Percentiles rank a stretch among this genome's conserved stretches.
Evolutionary conservation across 495 filamentous ascomycete species (phyloP).

Genomic region (Neurospora intermedia): DNA sequence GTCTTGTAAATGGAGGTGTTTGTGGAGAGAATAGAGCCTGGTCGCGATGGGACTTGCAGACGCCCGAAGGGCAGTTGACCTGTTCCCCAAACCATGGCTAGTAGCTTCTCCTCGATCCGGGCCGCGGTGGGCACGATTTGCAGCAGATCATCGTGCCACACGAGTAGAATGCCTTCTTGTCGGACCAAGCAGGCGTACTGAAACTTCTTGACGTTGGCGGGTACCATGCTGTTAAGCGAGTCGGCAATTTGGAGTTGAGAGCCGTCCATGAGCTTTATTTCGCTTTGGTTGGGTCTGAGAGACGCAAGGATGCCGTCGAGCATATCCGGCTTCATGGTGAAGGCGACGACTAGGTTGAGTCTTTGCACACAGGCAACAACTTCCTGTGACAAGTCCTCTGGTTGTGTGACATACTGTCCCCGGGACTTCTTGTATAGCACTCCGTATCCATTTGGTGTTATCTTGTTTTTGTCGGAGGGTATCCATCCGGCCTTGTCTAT

Average conservation of each 20-base stretch:
- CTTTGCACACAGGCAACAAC: slow-evolving; percentile 41
- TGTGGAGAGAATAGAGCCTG: not conserved
- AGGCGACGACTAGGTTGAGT: slow-evolving; percentile 49
- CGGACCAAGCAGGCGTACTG: slow-evolving; percentile 63
- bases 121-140: slow-evolving; percentile 51
- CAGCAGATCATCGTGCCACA: slow-evolving; percentile 61
- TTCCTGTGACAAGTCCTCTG: slow-evolving; percentile 40
- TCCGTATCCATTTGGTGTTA: slow-evolving; percentile 45
- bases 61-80: slow-evolving; percentile 5
- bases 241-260: slow-evolving; percentile 60
- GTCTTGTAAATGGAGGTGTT: slow-evolving; percentile 32
- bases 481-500: slow-evolving; percentile 57
- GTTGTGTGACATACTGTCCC: slow-evolving; percentile 52
- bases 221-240: slow-evolving; percentile 44
- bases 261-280: slow-evolving; percentile 57
- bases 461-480: slow-evolving; percentile 28
- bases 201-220: slow-evolving; percentile 47
- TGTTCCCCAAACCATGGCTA: slow-evolving; percentile 49
- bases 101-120: slow-evolving; percentile 52
- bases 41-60: not conserved
- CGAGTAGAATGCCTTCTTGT: slow-evolving; percentile 49
- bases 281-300: slow-evolving; percentile 43
- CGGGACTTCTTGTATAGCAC: slow-evolving; percentile 51
- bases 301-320: slow-evolving; percentile 1
- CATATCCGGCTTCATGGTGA: slow-evolving; percentile 2